These are phyloP conservation scores for Calycina herbarum DNA, from an alignment of 2,329 filamentous ascomycete species.

Conservation along the genomic window DNA sequence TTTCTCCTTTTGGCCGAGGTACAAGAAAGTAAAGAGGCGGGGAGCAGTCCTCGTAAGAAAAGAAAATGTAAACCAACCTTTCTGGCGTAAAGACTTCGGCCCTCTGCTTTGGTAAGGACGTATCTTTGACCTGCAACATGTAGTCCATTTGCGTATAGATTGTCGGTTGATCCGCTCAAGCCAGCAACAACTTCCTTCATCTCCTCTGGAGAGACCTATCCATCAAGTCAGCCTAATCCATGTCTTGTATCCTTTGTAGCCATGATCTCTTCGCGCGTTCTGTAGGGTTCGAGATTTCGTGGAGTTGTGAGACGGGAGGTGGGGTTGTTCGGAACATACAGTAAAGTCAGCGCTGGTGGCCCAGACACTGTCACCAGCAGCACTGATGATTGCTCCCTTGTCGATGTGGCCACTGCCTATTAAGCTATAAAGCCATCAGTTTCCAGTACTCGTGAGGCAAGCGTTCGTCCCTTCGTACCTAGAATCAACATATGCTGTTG, in stretches of 20 bases:
- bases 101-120: slow-evolving; percentile 73
- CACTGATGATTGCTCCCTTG: slow-evolving; percentile 82
- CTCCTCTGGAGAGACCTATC: slow-evolving; percentile 58
- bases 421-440: slow-evolving; percentile 57
- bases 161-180: slow-evolving; percentile 52
- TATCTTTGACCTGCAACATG: slow-evolving; percentile 77
- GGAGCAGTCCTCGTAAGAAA: not conserved
- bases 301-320: not conserved
- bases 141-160: slow-evolving; percentile 71
- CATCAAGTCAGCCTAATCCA: slow-evolving; percentile 26
- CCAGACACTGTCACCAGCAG: slow-evolving; percentile 79
- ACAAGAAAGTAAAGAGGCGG: not conserved
- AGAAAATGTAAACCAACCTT: slow-evolving; percentile 56
- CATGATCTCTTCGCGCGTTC: not conserved
- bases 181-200: slow-evolving; percentile 58
- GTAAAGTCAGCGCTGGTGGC: slow-evolving; percentile 67
- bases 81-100: slow-evolving; percentile 80
- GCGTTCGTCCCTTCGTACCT: slow-evolving; percentile 47
- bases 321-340: slow-evolving; percentile 28
- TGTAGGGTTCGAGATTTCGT: not conserved
- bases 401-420: slow-evolving; percentile 77
- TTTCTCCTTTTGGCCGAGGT: not conserved
- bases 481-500: slow-evolving; percentile 59
- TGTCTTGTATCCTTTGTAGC: not conserved
- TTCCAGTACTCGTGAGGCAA: not conserved